Conservation (phyloP, 345 rosid genomes). For the Heritiera fomes region DNA sequence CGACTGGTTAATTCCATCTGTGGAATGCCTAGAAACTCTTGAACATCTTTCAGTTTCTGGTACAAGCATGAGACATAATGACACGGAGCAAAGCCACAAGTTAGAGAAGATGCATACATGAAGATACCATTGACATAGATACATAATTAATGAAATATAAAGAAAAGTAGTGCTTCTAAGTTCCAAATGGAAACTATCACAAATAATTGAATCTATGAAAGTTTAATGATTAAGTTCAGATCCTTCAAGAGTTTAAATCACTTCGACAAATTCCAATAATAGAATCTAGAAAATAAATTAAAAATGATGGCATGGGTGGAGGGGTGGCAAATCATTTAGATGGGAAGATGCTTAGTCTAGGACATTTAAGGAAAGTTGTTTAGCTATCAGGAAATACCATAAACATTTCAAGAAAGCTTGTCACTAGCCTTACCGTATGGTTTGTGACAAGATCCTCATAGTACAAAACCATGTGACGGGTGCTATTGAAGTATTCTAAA, state of each 20-base stretch:
- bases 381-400: background rate
- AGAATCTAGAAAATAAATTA: too few species aligned
- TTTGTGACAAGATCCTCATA: slow-evolving; percentile 80
- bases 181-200: background rate
- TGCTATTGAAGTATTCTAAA: slow-evolving; percentile 63
- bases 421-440: slow-evolving; percentile 42
- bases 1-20: slow-evolving; percentile 62
- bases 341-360: background rate
- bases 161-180: background rate
- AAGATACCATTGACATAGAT: background rate
- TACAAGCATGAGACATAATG: slow-evolving; percentile 16
- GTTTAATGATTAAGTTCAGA: background rate
- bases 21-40: slow-evolving; percentile 71
- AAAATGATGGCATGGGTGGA: background rate
- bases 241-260: background rate
- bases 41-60: slow-evolving; percentile 81
- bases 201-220: background rate
- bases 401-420: background rate
- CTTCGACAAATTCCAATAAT: background rate
- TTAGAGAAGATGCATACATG: background rate
- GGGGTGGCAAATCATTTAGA: background rate
- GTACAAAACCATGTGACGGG: slow-evolving; percentile 70
- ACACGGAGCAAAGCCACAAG: background rate
- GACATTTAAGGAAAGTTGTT: background rate
- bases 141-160: background rate